Evolutionary conservation across 2,329 filamentous ascomycete genomes (phyloP).

Genomic region (Thelonectria discophora): DNA sequence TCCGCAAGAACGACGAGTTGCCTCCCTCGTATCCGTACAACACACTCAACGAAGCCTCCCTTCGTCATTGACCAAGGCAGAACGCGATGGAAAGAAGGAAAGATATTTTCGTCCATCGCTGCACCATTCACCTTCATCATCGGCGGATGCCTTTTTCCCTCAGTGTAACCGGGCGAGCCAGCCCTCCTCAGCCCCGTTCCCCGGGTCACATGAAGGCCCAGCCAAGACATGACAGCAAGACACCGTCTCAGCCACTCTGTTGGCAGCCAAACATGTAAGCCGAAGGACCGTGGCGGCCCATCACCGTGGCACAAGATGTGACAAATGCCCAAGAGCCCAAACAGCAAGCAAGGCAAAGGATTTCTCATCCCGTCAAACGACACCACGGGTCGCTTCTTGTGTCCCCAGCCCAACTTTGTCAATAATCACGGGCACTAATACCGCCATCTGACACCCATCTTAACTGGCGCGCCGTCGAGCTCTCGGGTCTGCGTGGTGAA

Average conservation of each 20-base stretch:
- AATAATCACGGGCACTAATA: slow-evolving; percentile 3
- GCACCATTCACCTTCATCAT: not conserved
- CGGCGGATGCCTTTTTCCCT: not conserved
- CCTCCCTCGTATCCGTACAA: not conserved
- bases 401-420: not conserved
- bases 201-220: not conserved
- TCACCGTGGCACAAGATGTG: not conserved
- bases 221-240: not conserved
- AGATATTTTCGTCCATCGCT: not conserved
- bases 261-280: slow-evolving; percentile 1
- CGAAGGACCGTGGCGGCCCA: slow-evolving; percentile 2
- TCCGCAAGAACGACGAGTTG: not conserved
- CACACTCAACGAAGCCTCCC: not conserved
- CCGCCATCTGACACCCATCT: slow-evolving; percentile 4
- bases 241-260: slow-evolving; percentile 2
- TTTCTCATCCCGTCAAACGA: slow-evolving; percentile 3
- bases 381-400: not conserved
- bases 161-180: slow-evolving; percentile 3
- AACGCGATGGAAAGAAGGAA: not conserved
- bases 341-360: not conserved
- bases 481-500: slow-evolving; percentile 6
- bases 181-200: slow-evolving; percentile 8
- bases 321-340: not conserved
- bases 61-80: slow-evolving; percentile 1
- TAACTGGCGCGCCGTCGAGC: slow-evolving; percentile 14